Conservation (phyloP, 805 yeast species). For the Lipomyces starkeyi region DNA sequence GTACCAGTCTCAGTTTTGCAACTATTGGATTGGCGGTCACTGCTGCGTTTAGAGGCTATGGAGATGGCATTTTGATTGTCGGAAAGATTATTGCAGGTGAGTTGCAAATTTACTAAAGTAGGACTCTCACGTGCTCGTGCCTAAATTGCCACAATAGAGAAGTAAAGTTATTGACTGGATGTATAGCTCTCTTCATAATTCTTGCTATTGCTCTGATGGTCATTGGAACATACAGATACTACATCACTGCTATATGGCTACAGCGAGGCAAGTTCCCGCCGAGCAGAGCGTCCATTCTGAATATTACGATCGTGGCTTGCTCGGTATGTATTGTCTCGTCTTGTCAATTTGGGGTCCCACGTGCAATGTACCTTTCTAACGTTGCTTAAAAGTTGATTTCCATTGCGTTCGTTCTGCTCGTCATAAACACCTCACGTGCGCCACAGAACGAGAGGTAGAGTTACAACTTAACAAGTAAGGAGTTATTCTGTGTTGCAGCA, state of each 20-base stretch:
- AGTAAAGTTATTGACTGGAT: not conserved
- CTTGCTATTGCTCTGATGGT: conserved; percentile 28
- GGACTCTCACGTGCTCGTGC: not conserved
- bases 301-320: conserved; percentile 19
- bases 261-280: conserved; percentile 35
- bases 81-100: conserved; percentile 32
- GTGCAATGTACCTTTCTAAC: not conserved
- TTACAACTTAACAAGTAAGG: not conserved
- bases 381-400: conserved; percentile 23
- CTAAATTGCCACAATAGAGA: not conserved
- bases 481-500: not conserved
- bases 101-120: not conserved
- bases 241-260: conserved; percentile 34
- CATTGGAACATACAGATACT: conserved; percentile 31
- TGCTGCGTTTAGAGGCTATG: conserved; percentile 54
- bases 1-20: conserved; percentile 61
- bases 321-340: conserved; percentile 16
- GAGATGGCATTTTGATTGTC: conserved; percentile 28
- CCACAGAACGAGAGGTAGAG: not conserved
- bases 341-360: not conserved
- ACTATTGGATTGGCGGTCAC: conserved; percentile 64
- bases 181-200: conserved; percentile 23
- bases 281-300: conserved; percentile 30
- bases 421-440: conserved; percentile 29
- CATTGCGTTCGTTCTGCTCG: conserved; percentile 25